A percentile compares a stretch with the other conserved stretches of the same genome.
These are phyloP conservation scores for Vinca minor DNA, from an alignment of 257 asterid species.

Conservation along the genomic window DNA sequence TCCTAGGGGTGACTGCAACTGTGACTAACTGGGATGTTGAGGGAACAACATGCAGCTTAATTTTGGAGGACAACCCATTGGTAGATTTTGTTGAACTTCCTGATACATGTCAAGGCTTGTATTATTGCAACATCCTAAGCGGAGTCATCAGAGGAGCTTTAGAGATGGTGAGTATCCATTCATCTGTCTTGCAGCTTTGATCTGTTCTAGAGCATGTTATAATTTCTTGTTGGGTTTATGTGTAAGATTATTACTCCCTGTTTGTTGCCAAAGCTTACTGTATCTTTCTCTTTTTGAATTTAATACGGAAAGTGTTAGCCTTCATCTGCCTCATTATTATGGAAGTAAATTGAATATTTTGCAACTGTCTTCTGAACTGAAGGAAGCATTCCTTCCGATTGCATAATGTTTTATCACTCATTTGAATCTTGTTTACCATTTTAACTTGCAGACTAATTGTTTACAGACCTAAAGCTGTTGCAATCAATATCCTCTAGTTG, in stretches of 20 bases:
- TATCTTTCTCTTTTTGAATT: background rate
- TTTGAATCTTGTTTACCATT: background rate
- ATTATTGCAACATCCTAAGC: conserved; percentile 84
- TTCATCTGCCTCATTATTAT: background rate
- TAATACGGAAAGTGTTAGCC: background rate
- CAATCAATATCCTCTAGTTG: background rate
- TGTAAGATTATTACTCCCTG: background rate
- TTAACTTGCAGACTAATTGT: background rate
- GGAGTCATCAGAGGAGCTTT: conserved; percentile 93
- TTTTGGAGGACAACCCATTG: conserved; percentile 89
- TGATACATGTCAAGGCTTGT: conserved; percentile 91
- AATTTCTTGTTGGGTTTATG: background rate
- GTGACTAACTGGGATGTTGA: conserved; percentile 83
- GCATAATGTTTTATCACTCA: background rate
- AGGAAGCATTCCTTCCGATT: background rate
- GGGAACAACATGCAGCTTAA: conserved; percentile 89
- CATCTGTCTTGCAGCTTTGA: conserved; percentile 7
- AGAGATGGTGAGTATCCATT: conserved; percentile 85
- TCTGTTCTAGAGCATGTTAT: background rate
- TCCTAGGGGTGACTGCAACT: conserved; percentile 75
- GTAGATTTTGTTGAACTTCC: conserved; percentile 99
- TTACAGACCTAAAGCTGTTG: background rate
- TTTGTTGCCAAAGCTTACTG: background rate
- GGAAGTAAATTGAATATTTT: background rate
- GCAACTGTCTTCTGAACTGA: background rate